Evolutionary conservation across 495 filamentous ascomycete genomes (phyloP), one percentile per base, ranked within the genome.

Genomic region (Penicillium subrubescens): DNA sequence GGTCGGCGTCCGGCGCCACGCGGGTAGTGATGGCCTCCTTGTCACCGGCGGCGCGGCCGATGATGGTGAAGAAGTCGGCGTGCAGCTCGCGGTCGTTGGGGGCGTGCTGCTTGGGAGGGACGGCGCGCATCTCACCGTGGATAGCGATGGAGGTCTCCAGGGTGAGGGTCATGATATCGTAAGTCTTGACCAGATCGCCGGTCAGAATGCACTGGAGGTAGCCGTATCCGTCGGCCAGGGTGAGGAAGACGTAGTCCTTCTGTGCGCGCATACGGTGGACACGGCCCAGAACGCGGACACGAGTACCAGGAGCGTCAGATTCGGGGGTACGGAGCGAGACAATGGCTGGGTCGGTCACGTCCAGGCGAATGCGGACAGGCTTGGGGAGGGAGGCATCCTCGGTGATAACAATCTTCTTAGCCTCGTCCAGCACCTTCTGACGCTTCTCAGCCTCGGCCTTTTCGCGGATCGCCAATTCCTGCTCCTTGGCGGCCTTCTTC

Each of bases 11-110:
- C 54, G 84, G 82, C 46, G 92, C 89, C 25, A 97, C 92, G 65
- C 88, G 89, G 82, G 92, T 97, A 83, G 92, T 96, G 74, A 97
- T 94, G 60, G 96, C 91, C 61, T 98, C 95, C 63, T 93, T 89
- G 71, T 94, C 95, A 55, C 92, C 91, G 15, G 92, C 91, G 19
- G 93, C 93, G 64, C 87, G 87, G 65, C 93, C 90, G 63, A 94
- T 86, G 71, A 99, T 86, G 75, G 88, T 87, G 81, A 89, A 98
- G 81, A 91, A 98, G 74, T 99, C 95, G 61, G 91, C 96, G 66
- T 96, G 93, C 51, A 99, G 83, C 77, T 99, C 95, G 57, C 96
- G 92, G 83, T 89, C 81, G 76, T 92, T 89, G 52, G 92, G 92
- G 5, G 96, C 96, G 56, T 89, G 86, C 65, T 90, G 86, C 65